Base-by-base conservation (phyloP, 352 stramenopile genomes). In the Detonula confervacea region DNA sequence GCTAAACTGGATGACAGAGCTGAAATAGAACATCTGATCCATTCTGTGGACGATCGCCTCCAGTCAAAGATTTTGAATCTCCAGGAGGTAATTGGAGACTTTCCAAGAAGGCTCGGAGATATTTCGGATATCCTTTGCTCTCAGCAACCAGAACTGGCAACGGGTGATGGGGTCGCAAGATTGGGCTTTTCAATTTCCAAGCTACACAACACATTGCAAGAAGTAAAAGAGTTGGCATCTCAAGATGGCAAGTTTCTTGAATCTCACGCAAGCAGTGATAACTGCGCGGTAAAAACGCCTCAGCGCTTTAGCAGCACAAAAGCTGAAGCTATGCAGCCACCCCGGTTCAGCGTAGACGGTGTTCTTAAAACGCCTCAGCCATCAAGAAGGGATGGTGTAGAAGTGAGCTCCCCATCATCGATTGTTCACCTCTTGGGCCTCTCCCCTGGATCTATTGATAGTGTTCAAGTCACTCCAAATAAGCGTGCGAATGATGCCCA, bases 161-260 rank as follows among this genome's bases (percentile, higher is more conserved):
- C n/a, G 3, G 29, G 46, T 24, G 29, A 62, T 33, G 5, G 46
- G 2, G 29, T 25, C 24, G 16, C 29, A 24, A 46, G 16, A 46
- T 62, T 62, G 29, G 24, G 25, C 24, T 16, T 1, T 33, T 16
- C 29, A 25, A 33, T 33, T 44, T 62, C 54, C 27, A 18, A 61
- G 22, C 5, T 39, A 18, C n/a, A 61, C 20, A 61, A 5, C n/a
- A 33, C 11, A 44, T 25, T 62, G 11, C 25, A 44, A 62, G 54
- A 62, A 33, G 37, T 29, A 27, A 62, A 61, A 64, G 35, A 35
- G 39, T 54, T 66, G 33, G 27, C 33, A 51, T 54, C 30, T 52
- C 57, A 8, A 33, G 27, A 30, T 20, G 20, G 54, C 35, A n/a
- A 18, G 18, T 2, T 8, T 25, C 22, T 49, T 18, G 39, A n/a